Base-by-base conservation (phyloP, 768 basidiomycete genomes). In the Chalciporus sphaerocephalus region DNA sequence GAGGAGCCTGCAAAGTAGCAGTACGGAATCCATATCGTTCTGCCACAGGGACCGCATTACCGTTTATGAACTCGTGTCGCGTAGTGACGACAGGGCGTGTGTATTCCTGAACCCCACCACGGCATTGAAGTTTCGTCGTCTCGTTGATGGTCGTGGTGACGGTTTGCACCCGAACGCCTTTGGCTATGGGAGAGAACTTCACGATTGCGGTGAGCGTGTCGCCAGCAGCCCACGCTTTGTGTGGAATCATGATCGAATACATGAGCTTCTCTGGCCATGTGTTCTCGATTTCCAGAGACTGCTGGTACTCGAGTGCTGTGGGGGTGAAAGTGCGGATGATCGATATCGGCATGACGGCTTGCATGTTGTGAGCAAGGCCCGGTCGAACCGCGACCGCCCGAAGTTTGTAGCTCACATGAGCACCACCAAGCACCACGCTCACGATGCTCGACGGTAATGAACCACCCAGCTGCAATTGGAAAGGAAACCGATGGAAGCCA, bases 211-310 rank as follows among this genome's bases (percentile, higher is more conserved):
- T 85, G 45, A 96, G 69, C 9, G 75, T 76, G 65, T 97, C 93
- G 6, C 93, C 94, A 0, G 85, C 87, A 0, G 92, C 90, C 83
- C 88, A 97, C 0, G 94, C 95, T 61, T 94, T 95, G 74, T 95
- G 92, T 0, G 94, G 94, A 24, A 98, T 67, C 71, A 92, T 87
- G 59, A 92, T 80, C 5, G 87, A 84, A 65, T 95, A 97, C 93
- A 94, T 95, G 67, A 96, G 72, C 70, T 97, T 98, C 17, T 86
- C 87, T 0, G 95, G 93, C 95, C 95, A 98, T 13, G 92, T 93
- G 64, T 94, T 96, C 66, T 96, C 90, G 53, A 91, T 85, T 64
- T 98, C 95, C 47, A 96, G 77, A 2, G 92, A 92, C 61, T 97
- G 93, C 58, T 92, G 94, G 71, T 91, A 97, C 65, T 97, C 95